Base-by-base conservation (phyloP, 805 yeast genomes). In the Tetrapisispora arboricola region DNA sequence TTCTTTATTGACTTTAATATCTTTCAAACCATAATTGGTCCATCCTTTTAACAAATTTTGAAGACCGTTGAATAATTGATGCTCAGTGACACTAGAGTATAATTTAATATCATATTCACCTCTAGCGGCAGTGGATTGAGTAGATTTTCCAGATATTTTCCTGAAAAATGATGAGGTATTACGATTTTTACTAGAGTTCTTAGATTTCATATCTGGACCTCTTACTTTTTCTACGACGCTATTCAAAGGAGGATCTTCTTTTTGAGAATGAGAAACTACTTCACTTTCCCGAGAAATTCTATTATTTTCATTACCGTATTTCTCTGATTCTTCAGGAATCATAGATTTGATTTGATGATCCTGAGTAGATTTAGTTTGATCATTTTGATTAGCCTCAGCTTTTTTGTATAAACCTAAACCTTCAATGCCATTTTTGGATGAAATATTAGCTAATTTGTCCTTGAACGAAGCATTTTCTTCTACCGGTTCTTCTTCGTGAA, bases 21-120 rank as follows among this genome's bases (percentile, higher is more conserved):
- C 70, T 48, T 72, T 74, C 50, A 82, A 61, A 8, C 92, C 90
- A 51, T 80, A 80, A 44, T 72, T 75, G 12, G 75, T 71, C 92
- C 92, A 82, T 15, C 80, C 76, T 34, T 60, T 66, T 48, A 82
- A 63, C 41, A 82, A 68, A 33, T 82, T 75, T 54, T 66, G 71
- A 49, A 82, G 62, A 3, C 86, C 85, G 33, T 75, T 74, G 45
- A 73, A 71, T 70, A 81, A 70, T 54, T 81, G 85, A 21, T 65
- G 71, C 43, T 64, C 58, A 34, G 59, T 51, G 8, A 65, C 61
- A 7, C 55, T 56, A 15, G 65, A 57, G 30, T 58, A 44, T 4
- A 65, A 44, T 32, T 55, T 54, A 15, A 38, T 30, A 35, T 53
- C 54, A 30, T 37, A 48, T 3, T 32, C 42, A 15, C 40, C 42